Evolutionary conservation across 345 rosid species (phyloP).

Genomic region (Dimocarpus longan): DNA sequence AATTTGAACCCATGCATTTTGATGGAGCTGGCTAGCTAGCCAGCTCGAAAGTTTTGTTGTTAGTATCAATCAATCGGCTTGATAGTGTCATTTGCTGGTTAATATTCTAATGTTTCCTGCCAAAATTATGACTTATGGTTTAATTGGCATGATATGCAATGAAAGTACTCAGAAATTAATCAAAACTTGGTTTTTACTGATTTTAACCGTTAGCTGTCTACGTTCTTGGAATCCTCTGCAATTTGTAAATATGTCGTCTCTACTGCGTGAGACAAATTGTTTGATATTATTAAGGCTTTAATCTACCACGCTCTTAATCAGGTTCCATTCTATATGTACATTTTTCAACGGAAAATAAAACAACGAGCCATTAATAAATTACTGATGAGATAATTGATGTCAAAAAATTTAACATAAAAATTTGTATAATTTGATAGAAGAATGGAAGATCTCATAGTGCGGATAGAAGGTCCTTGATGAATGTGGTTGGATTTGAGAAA

Average conservation of each 20-base stretch:
- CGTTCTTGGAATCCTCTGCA: not conserved
- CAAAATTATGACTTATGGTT: not conserved
- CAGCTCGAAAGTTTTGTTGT: not conserved
- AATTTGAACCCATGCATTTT: not conserved
- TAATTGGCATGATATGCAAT: not conserved
- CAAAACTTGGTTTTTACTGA: not conserved
- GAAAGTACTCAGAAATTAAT: not conserved
- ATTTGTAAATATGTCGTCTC: not conserved
- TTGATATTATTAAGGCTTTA: not conserved
- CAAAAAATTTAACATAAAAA: too few relatives aligned
- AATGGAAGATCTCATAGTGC: too few relatives aligned
- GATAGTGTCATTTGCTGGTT: not conserved
- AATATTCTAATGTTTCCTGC: too few relatives aligned
- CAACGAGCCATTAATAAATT: too few relatives aligned
- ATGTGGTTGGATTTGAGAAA: too few relatives aligned
- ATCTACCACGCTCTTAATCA: not conserved
- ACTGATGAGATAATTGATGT: too few relatives aligned
- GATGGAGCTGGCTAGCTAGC: not conserved
- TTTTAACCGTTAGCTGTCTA: not conserved
- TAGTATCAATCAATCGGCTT: too few relatives aligned
- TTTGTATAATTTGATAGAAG: too few relatives aligned
- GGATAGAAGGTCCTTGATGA: too few relatives aligned
- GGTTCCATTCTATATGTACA: not conserved
- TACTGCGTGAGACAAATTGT: not conserved
- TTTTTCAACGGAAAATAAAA: too few relatives aligned